phyloP scores from a whole-genome alignment of 2,329 filamentous ascomycete species.

The Ascochyta clinopodiicola region DNA sequence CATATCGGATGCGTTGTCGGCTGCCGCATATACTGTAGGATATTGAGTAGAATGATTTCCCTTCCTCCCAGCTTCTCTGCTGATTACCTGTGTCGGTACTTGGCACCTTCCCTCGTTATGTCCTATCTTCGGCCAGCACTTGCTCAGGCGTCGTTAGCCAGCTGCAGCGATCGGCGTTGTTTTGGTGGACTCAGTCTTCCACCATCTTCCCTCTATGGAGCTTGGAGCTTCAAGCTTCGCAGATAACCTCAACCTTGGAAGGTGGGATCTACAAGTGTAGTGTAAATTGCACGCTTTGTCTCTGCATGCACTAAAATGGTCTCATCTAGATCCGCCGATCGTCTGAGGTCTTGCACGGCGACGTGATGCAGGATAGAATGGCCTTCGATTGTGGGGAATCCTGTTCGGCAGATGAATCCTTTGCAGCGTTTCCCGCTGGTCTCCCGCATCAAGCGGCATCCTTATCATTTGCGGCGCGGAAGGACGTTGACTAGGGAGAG shows the following conservation, averaged over 20 bases:
- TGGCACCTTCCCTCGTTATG: background rate
- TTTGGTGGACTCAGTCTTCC: background rate
- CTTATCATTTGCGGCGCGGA: background rate
- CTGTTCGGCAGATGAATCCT: background rate
- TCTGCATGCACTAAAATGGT: background rate
- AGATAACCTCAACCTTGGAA: background rate
- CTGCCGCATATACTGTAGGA: slow-evolving; percentile 35
- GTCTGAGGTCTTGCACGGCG: background rate
- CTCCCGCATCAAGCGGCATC: background rate
- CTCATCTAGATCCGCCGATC: no score
- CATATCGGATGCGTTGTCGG: background rate
- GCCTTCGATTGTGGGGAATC: background rate
- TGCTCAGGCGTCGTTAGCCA: background rate
- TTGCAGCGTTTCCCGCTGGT: background rate
- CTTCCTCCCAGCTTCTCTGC: background rate
- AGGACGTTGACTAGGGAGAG: background rate
- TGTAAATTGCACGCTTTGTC: background rate
- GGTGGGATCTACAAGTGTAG: background rate
- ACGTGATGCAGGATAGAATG: background rate
- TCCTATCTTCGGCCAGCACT: background rate
- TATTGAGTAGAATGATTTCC: slow-evolving; percentile 18
- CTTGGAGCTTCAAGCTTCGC: background rate
- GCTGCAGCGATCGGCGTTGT: background rate
- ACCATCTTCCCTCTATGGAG: background rate
- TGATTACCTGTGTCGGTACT: background rate